Evolutionary conservation across 1,139 yeast genomes (phyloP), one percentile per base, ranked within the genome.

Genomic region (Debaryomyces sp.): DNA sequence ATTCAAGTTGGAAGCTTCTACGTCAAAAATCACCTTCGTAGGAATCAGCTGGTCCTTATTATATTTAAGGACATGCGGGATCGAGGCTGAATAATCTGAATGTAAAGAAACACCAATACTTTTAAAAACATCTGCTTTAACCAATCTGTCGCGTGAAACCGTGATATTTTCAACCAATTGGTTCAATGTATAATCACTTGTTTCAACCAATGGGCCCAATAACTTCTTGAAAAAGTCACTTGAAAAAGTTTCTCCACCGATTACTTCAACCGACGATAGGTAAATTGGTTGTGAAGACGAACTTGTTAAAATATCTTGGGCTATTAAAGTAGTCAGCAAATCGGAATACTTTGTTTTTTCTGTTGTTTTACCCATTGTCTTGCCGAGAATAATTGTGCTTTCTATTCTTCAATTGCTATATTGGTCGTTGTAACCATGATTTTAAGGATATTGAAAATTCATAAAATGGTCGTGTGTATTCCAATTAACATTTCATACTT

Each of bases 181-280:
- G 9, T 62, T 66, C 42, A 81, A 63, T 0, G 84, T 80, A 49
- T 73, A 71, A 58, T 78, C 83, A 40, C 79, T 68, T 1, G 69
- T 60, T 9, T 59, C 63, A 26, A 76, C 63, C 50, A 81, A 63
- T 15, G 85, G 85, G 1, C 66, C 53, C 46, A 81, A 64, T 36
- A 80, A 62, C 55, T 76, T 78, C 48, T 63, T 61, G 64, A 77
- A 78, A 59, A 80, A 80, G 39, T 71, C 70, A 45, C 68, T 64
- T 41, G 80, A 68, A 57, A 80, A 78, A 6, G 68, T 62, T 41
- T 77, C 81, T 13, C 82, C 84, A 6, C 84, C 85, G 45, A 57
- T 60, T 36, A 81, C 77, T 48, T 79, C 80, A 26, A 81, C 71
- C 41, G 69, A 59, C 12, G 79, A 69, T 42, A 81, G 64, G 50